Evolutionary conservation across 129 eudicot genomes (phyloP).

Genomic region (Flaveria linearis): DNA sequence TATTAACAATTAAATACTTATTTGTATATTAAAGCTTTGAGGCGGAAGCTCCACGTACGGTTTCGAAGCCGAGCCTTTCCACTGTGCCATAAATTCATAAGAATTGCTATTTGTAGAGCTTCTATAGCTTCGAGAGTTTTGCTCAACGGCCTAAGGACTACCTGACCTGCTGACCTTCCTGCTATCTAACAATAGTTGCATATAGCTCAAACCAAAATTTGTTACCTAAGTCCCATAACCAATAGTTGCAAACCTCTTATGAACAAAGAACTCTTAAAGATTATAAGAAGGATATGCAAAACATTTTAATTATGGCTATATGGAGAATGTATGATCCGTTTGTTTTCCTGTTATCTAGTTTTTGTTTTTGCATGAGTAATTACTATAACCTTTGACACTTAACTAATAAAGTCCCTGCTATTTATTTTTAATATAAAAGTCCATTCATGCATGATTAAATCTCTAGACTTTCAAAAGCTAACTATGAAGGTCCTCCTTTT

Average conservation of each 20-base stretch:
- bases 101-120: no score
- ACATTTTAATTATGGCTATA: background rate
- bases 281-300: background rate
- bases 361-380: background rate
- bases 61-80: no score
- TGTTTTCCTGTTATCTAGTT: background rate
- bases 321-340: background rate
- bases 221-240: background rate
- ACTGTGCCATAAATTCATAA: no score
- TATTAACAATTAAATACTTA: background rate
- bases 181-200: background rate
- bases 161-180: no score
- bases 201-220: conserved; percentile 3
- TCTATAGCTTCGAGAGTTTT: no score
- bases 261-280: background rate
- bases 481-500: background rate
- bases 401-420: background rate
- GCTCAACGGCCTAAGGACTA: no score
- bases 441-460: background rate
- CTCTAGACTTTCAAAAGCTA: background rate
- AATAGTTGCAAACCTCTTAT: background rate
- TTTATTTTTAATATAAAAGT: background rate
- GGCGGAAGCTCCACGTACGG: no score
- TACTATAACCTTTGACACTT: background rate
- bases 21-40: background rate